Evolutionary conservation across 176 grass and related monocot species (phyloP).

Genomic region (Alopecurus myosuroides): DNA sequence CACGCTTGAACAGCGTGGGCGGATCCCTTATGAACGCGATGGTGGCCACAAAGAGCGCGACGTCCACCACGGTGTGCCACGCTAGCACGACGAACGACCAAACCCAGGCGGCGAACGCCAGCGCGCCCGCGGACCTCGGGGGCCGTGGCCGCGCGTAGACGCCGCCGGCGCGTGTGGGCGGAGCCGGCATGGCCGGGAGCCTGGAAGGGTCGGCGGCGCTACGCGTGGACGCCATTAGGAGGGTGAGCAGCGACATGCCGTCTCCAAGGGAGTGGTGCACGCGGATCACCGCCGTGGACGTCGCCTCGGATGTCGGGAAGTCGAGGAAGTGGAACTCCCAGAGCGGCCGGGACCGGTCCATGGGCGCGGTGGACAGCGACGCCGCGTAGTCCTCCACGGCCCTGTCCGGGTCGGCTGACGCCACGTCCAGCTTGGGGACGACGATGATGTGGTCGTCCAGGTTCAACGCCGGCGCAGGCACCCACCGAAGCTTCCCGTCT

Average conservation of each 20-base stretch:
- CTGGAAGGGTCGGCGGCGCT: slow-evolving; percentile 38
- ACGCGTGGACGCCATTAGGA: slow-evolving; percentile 73
- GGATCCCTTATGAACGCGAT: slow-evolving; percentile 45
- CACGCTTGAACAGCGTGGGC: slow-evolving; percentile 53
- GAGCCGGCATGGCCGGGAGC: slow-evolving; percentile 38
- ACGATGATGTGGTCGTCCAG: too few relatives aligned
- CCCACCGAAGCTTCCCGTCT: too few relatives aligned
- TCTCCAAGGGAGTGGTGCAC: slow-evolving; percentile 80
- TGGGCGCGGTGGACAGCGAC: too few relatives aligned
- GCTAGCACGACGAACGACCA: slow-evolving; percentile 39
- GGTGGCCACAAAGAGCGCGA: slow-evolving; percentile 40
- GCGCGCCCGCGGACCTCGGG: not conserved
- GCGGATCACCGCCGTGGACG: slow-evolving; percentile 31
- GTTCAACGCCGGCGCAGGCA: too few relatives aligned
- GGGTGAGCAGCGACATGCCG: slow-evolving; percentile 74
- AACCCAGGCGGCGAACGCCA: slow-evolving; percentile 20
- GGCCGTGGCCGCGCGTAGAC: slow-evolving; percentile 19
- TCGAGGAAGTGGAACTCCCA: too few relatives aligned
- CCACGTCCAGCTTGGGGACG: too few relatives aligned
- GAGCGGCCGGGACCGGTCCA: too few relatives aligned
- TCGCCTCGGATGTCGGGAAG: too few relatives aligned
- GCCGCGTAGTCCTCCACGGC: too few relatives aligned
- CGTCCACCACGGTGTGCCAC: slow-evolving; percentile 62
- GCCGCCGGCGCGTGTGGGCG: slow-evolving; percentile 27
- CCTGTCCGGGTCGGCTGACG: too few relatives aligned